Conservation (phyloP, 2,329 filamentous ascomycete species). For the Pseudogymnoascus sp. region DNA sequence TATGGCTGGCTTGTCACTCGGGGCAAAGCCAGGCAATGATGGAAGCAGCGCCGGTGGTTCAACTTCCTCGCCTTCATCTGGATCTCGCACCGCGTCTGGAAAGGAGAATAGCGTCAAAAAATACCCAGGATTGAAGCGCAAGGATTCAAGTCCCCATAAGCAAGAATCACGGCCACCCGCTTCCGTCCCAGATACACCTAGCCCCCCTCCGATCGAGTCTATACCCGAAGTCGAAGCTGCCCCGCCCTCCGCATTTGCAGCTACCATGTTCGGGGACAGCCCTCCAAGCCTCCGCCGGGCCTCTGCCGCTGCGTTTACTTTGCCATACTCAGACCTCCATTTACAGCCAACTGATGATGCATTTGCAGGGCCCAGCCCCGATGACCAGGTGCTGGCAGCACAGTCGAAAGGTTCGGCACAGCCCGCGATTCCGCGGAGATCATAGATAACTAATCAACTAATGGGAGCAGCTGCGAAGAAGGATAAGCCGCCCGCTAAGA, state of each 20-base stretch:
- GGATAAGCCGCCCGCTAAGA: constrained; percentile 32
- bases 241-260: constrained; percentile 34
- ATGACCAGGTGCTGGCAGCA: constrained; percentile 80
- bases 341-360: constrained; percentile 44
- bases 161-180: constrained; percentile 19
- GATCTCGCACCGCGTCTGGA: background rate
- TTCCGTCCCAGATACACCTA: constrained; percentile 8
- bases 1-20: constrained; percentile 19
- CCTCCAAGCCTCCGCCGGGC: constrained; percentile 15
- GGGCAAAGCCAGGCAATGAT: background rate
- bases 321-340: constrained; percentile 34
- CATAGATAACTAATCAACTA: constrained; percentile 14
- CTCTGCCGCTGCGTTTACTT: constrained; percentile 28
- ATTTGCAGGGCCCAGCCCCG: constrained; percentile 82
- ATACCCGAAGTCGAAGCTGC: constrained; percentile 24
- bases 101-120: constrained; percentile 14
- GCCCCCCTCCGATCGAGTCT: constrained; percentile 8
- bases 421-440: constrained; percentile 25
- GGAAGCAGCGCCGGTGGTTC: background rate
- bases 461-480: constrained; percentile 35
- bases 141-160: constrained; percentile 28
- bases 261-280: constrained; percentile 36
- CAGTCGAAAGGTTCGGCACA: constrained; percentile 75
- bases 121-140: constrained; percentile 28
- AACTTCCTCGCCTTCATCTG: background rate